These are phyloP conservation scores for Protomyces pachydermus DNA, from an alignment of 1,139 yeast genomes.

Conservation along the genomic window DNA sequence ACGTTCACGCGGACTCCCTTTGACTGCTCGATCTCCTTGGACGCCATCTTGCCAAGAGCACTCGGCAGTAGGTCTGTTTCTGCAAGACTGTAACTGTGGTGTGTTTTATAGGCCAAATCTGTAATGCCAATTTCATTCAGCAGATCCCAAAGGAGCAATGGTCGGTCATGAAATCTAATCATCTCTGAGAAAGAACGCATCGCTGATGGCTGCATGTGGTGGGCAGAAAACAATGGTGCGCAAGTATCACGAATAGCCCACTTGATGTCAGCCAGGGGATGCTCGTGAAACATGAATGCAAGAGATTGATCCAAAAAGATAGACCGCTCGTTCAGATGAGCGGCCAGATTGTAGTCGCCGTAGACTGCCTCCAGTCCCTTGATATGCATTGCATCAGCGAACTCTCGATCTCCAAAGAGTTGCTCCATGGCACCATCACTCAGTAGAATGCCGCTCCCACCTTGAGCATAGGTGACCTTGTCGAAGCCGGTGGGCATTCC, in stretches of 20 bases:
- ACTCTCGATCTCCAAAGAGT: constrained; percentile 33
- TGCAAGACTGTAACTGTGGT: neutral
- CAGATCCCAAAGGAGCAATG: neutral
- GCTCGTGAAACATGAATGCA: neutral
- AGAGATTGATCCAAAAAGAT: constrained; percentile 20
- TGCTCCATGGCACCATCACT: constrained; percentile 38
- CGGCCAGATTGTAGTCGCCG: constrained; percentile 42
- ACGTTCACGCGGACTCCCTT: neutral
- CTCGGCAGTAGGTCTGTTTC: neutral
- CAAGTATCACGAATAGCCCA: constrained; percentile 35
- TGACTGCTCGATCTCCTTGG: constrained; percentile 1
- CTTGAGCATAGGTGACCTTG: constrained; percentile 39
- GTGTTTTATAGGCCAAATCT: neutral
- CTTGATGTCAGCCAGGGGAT: constrained; percentile 28
- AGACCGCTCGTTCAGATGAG: constrained; percentile 32
- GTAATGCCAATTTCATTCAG: neutral
- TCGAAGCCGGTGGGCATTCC: neutral
- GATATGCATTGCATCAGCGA: constrained; percentile 34
- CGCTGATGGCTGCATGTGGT: constrained; percentile 29
- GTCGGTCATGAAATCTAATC: constrained; percentile 2
- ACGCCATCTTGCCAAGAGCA: neutral
- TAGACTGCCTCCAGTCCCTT: constrained; percentile 37
- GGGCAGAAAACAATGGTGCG: constrained; percentile 35
- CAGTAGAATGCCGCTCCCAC: constrained; percentile 42
- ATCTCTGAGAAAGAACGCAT: constrained; percentile 26